These are phyloP conservation scores for Cochlearia excelsa DNA, from an alignment of 345 rosid species.

Conservation along the genomic window DNA sequence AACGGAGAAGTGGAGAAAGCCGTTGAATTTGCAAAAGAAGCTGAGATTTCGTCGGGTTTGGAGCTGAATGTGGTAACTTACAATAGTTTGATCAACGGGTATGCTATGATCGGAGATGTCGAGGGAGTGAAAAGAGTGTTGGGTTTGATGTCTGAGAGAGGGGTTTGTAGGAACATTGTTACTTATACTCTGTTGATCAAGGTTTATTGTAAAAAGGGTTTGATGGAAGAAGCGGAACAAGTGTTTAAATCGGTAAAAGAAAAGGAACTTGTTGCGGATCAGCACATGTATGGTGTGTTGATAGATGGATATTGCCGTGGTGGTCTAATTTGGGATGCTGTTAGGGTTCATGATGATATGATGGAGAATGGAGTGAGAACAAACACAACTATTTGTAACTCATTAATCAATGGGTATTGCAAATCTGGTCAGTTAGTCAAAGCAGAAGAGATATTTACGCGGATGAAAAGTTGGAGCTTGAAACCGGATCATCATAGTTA, in stretches of 20 bases:
- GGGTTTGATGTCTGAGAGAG: slow-evolving; percentile 50
- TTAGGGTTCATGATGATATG: slow-evolving; percentile 61
- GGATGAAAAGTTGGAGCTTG: slow-evolving; percentile 56
- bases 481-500: slow-evolving; percentile 69
- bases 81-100: slow-evolving; percentile 76
- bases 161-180: slow-evolving; percentile 47
- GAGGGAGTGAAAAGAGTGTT: slow-evolving; percentile 46
- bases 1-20: slow-evolving; percentile 49
- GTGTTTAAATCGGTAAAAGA: slow-evolving; percentile 43
- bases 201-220: slow-evolving; percentile 50
- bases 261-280: slow-evolving; percentile 46
- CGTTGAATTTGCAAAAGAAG: slow-evolving; percentile 43
- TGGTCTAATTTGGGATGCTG: slow-evolving; percentile 58
- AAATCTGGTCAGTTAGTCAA: slow-evolving; percentile 50
- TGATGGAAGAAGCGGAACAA: slow-evolving; percentile 60
- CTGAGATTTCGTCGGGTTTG: slow-evolving; percentile 50
- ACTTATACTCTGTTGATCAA: slow-evolving; percentile 61
- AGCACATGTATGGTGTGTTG: slow-evolving; percentile 64
- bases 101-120: slow-evolving; percentile 55
- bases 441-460: slow-evolving; percentile 44
- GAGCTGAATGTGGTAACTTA: slow-evolving; percentile 63
- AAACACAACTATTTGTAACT: slow-evolving; percentile 66
- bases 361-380: slow-evolving; percentile 54
- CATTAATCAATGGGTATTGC: slow-evolving; percentile 76
- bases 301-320: slow-evolving; percentile 70